Base-by-base conservation (phyloP, 441 rosid genomes). In the Viola pubescens region DNA sequence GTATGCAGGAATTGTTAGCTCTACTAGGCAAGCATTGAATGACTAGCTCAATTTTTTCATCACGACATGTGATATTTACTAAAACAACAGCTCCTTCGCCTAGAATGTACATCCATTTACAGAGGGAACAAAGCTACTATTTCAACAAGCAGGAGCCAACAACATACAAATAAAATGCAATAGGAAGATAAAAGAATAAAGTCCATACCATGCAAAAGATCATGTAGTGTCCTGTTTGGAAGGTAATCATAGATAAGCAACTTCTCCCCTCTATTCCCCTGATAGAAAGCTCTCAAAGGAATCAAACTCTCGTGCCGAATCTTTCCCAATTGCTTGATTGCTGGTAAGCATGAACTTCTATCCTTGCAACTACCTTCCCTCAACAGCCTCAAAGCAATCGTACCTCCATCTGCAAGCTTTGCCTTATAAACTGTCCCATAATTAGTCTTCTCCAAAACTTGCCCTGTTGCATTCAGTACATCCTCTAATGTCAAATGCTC, bases 391-490 rank as follows among this genome's bases (percentile, higher is more conserved):
- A 91, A 70, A 19, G 98, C 95, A 66, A 89, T 89, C 40, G 89
- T 85, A 52, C 95, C 94, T 37, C 98, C 98, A 74, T 84, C 97
- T 5, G 80, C 79, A 48, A 91, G 94, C 77, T 87, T 91, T 6
- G 98, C 98, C 82, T 91, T 89, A 53, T 91, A 91, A 12, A 87
- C 88, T n/a, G 95, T 91, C 62, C 98, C 96, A 55, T 91, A 91
- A 54, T 76, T 83, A 7, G 96, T 88, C 79, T 91, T 91, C 79
- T 91, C 98, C 76, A 84, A 81, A 10, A 91, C 96, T 56, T 88
- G 96, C 8, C 98, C 98, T 0, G 98, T 91, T 0, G 98, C 98
- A 63, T 91, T 91, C 77, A 91, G 66, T 51, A 91, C 98, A 71
- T 88, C 98, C 50, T 87, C 98, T 37, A 91, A 71, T 0, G 89